Evolutionary conservation across 1,139 yeast genomes (phyloP), one percentile per base, ranked within the genome.

Genomic region (Hyphopichia burtonii): DNA sequence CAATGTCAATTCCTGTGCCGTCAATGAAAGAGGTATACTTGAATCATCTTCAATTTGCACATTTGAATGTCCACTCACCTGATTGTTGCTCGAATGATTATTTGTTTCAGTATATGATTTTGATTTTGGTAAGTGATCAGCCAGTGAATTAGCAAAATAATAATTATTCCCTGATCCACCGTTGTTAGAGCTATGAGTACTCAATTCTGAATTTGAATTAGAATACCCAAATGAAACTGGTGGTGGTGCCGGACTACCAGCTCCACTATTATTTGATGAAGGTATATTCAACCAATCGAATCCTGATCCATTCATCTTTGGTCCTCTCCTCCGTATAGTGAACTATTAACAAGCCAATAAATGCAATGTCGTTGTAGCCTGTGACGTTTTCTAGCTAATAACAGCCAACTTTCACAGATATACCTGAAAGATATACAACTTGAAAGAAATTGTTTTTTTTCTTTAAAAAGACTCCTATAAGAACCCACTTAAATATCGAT

Each of bases 1-100:
- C 14, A 70, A 66, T 0, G 88, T 74, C 35, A 86, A 66, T 40
- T 84, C 86, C 40, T 76, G 78, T 0, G 81, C 76, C 0, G 83
- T 73, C 19, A 86, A 63, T 2, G 89, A 79, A 37, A 85, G 63
- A 0, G 91, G 89, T 3, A 82, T 74, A 25, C 66, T 49, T 2
- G 53, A 44, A 30, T 53, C 56, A 34, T 50, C 51, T 31, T 41
- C 47, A 22, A 8, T n/a, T 7, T 16, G 12, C 8, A 10, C 12
- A 17, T 34, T 31, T 35, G 31, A 28, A 19, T 16, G 22, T 23
- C 41, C 33, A 25, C 16, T 19, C 23, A 20, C 17, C 15, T 16
- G 5, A 31, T 25, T 41, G 35, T 36, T 39, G 14, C 20, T n/a
- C 4, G n/a, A 16, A 11, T 34, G 36, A 17, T 20, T n/a, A 16